These are phyloP conservation scores for Fusarium neocosmosporiellum DNA, from an alignment of 2,329 filamentous ascomycete species.

Conservation along the genomic window DNA sequence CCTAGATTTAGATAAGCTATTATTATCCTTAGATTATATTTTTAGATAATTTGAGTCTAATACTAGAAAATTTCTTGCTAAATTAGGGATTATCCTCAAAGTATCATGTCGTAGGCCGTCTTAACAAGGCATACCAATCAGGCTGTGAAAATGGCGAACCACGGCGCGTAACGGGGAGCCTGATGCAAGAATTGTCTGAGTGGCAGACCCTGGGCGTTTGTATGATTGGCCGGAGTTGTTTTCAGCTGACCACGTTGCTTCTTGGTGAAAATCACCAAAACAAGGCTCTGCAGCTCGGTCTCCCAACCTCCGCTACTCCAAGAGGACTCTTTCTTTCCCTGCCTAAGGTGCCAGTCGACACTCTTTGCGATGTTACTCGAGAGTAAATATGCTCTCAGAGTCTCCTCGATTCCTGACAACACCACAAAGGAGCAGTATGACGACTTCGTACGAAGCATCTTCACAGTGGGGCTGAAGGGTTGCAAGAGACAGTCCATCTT, in stretches of 20 bases:
- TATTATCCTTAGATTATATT: too few relatives aligned
- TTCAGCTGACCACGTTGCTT: not conserved
- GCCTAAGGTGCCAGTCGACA: not conserved
- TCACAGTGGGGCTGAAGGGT: not conserved
- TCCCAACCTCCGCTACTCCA: not conserved
- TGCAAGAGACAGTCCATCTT: not conserved
- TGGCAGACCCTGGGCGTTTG: not conserved
- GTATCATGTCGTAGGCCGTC: not conserved
- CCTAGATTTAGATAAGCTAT: too few relatives aligned
- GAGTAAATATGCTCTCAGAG: not conserved
- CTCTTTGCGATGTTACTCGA: not conserved
- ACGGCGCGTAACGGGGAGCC: not conserved
- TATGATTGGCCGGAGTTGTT: not conserved
- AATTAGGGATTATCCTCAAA: not conserved
- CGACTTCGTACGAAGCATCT: not conserved
- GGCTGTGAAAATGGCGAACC: not conserved
- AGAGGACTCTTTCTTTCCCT: not conserved
- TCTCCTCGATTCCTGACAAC: not conserved
- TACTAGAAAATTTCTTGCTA: not conserved
- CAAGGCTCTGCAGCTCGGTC: not conserved
- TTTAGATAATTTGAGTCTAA: too few relatives aligned
- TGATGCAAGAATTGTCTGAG: not conserved
- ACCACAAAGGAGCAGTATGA: not conserved
- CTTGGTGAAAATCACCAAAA: not conserved
- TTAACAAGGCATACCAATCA: not conserved